phyloP scores from a whole-genome alignment of 208 protist species.

The Crithidia mellificae region DNA sequence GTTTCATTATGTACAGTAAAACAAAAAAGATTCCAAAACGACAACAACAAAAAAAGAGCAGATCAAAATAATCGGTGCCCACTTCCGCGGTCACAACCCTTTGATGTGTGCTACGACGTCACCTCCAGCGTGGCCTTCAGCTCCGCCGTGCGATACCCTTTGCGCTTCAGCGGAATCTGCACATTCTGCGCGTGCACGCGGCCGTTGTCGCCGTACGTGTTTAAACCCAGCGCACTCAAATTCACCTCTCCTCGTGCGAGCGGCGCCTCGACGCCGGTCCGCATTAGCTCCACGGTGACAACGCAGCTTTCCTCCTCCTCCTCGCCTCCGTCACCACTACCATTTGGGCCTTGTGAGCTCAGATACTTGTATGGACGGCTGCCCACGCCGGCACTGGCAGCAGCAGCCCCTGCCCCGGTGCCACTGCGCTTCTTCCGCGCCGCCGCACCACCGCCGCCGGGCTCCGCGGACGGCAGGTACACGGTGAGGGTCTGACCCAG shows the following conservation, averaged over 20 bases:
- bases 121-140: slow-evolving; percentile 23
- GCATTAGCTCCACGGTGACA: slow-evolving; percentile 25
- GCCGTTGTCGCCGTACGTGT: neutral
- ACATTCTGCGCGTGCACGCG: slow-evolving; percentile 13
- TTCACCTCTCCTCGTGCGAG: slow-evolving; percentile 19
- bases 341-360: neutral
- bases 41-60: too few relatives aligned
- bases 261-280: slow-evolving; percentile 9
- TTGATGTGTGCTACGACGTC: neutral
- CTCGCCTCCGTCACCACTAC: neutral
- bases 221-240: slow-evolving; percentile 3
- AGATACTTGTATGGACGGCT: too few relatives aligned
- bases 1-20: too few relatives aligned
- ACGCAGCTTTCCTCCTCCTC: slow-evolving; percentile 5
- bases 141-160: slow-evolving; percentile 27
- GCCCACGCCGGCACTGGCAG: too few relatives aligned
- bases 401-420: too few relatives aligned
- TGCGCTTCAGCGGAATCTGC: slow-evolving; percentile 23
- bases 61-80: too few relatives aligned
- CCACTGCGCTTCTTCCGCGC: neutral
- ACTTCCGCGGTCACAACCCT: too few relatives aligned
- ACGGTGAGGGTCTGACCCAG: slow-evolving; percentile 19
- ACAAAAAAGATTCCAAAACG: too few relatives aligned
- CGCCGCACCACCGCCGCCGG: too few relatives aligned
- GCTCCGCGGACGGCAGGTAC: neutral